phyloP scores from a whole-genome alignment of 1,284 basidiomycete genomes.

The Puccinia horiana region DNA sequence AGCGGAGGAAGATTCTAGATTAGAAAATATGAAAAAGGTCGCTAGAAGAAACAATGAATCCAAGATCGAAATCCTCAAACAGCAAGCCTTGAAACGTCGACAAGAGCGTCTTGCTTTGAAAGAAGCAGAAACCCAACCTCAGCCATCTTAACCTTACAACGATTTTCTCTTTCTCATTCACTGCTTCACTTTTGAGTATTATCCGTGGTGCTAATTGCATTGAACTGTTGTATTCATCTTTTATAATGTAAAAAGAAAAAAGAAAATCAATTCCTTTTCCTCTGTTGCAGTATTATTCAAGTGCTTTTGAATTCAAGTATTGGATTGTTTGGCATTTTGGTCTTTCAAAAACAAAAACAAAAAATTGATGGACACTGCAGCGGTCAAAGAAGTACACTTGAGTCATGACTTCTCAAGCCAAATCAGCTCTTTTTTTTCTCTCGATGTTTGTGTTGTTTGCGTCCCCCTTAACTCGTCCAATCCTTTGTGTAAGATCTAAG shows the following conservation, averaged over 20 bases:
- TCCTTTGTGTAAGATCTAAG: too few relatives aligned
- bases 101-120: slow-evolving; percentile 14
- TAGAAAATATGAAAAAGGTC: slow-evolving; percentile 36
- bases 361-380: too few relatives aligned
- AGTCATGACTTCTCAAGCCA: too few relatives aligned
- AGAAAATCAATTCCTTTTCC: neutral
- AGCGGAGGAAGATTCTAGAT: slow-evolving; percentile 30
- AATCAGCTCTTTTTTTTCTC: too few relatives aligned
- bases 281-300: neutral
- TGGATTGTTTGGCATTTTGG: too few relatives aligned
- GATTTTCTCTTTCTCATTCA: neutral
- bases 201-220: neutral
- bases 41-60: slow-evolving; percentile 39
- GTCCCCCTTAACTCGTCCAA: too few relatives aligned
- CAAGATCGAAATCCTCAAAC: slow-evolving; percentile 44
- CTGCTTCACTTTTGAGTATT: neutral
- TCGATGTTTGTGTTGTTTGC: too few relatives aligned
- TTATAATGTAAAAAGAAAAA: neutral
- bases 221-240: neutral
- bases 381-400: too few relatives aligned
- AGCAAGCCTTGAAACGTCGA: slow-evolving; percentile 36
- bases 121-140: neutral
- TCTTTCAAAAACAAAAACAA: too few relatives aligned
- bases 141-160: neutral
- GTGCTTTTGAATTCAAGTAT: too few relatives aligned